Evolutionary conservation across 257 asterid genomes (phyloP), one percentile per base, ranked within the genome.

Genomic region (Ophiorrhiza pumila): DNA sequence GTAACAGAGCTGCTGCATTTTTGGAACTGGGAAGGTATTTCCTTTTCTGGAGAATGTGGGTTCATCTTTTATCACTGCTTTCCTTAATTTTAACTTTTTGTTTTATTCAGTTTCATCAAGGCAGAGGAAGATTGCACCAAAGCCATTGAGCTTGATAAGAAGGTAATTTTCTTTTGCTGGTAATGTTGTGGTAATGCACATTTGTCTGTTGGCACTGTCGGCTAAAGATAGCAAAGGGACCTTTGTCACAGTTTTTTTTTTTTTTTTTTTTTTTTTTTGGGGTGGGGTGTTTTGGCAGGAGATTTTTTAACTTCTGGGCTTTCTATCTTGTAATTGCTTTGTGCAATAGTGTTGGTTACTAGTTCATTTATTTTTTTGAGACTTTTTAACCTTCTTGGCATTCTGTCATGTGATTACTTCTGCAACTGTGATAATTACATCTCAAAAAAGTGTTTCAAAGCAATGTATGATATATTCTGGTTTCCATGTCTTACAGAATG

Each of bases 1-100:
- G 89, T 67, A 95, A 95, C 84, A 83, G 99, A 78, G 97, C 99
- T 67, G 98, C 98, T 46, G 98, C 96, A 74, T 85, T 87, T 85
- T 83, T 95, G 88, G 98, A 80, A 87, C 34, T 95, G 71, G 52
- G 85, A 82, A 95, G 92, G 98, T 91, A 58, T 23, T 22, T 43
- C 59, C 42, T 32, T 63, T 68, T 60, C 25, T 62, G 72, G 50
- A 46, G 56, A 49, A 59, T 66, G 41, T 66, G 62, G 43, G 31
- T 64, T 64, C 41, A 68, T 42, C 39, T 41, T 17, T 31, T 20
- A 5, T 50, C 20, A 37, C 74, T 20, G 50, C 65, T 29, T 27
- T 58, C 49, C 35, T 69, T 56, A 70, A 43, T 73, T 31, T 37
- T 17, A 60, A 73, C 69, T 25, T 60, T 55, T 45, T 68, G 50